Conservation (phyloP, 2,329 filamentous ascomycete species). For the Zymoseptoria brevis region DNA sequence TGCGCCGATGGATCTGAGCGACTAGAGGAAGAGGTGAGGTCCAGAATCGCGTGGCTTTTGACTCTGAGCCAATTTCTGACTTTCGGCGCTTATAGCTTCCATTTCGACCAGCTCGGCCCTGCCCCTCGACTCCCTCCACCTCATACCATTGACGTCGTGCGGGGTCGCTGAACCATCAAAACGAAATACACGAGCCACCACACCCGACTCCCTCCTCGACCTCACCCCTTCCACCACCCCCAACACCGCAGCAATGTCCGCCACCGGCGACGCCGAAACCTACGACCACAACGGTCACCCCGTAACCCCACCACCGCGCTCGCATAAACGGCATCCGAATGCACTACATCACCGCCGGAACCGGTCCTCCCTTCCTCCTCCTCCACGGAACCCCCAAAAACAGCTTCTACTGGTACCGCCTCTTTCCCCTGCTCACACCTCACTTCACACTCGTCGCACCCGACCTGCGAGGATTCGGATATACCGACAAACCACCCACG, state of each 20-base stretch:
- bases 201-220: background rate
- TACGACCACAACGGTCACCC: constrained; percentile 24
- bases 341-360: constrained; percentile 28
- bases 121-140: no score
- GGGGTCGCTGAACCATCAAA: background rate
- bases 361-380: constrained; percentile 24
- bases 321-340: constrained; percentile 29
- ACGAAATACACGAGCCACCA: background rate
- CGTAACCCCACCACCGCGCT: constrained; percentile 25
- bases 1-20: no score
- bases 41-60: no score
- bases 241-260: background rate
- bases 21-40: no score
- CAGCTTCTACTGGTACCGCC: constrained; percentile 32
- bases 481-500: constrained; percentile 34
- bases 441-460: constrained; percentile 33
- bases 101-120: no score
- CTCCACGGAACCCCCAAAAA: constrained; percentile 29
- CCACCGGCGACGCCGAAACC: constrained; percentile 21
- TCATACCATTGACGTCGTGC: background rate
- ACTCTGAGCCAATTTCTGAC: no score
- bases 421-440: constrained; percentile 29
- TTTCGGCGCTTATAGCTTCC: no score
- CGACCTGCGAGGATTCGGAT: constrained; percentile 32
- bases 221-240: background rate